Conservation (phyloP, 2,329 filamentous ascomycete species). For the Exophiala phaeomuriformis region DNA sequence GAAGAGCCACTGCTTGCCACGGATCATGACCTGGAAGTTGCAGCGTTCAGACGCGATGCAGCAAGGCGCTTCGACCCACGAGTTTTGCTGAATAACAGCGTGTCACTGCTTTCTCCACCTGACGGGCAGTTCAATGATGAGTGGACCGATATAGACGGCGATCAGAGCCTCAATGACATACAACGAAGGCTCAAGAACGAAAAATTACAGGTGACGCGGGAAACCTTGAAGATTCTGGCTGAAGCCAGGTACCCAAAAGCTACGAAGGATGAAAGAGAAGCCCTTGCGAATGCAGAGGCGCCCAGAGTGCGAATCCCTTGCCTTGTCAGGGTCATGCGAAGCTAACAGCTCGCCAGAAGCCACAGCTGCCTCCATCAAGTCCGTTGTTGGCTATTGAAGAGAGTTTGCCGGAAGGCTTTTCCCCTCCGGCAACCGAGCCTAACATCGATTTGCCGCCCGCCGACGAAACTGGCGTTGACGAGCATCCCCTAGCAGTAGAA, state of each 20-base stretch:
- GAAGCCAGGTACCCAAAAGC: background rate
- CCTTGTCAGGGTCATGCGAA: background rate
- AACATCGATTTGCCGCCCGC: background rate
- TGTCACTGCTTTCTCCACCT: background rate
- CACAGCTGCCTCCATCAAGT: slow-evolving; percentile 1
- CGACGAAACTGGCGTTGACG: slow-evolving; percentile 4
- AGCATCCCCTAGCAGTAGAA: slow-evolving; percentile 4
- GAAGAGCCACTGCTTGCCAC: slow-evolving; percentile 40
- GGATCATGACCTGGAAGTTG: slow-evolving; percentile 42
- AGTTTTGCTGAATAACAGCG: background rate
- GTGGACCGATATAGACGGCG: slow-evolving; percentile 8
- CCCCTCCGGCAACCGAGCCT: slow-evolving; percentile 1
- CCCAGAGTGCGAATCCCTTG: background rate
- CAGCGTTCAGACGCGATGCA: slow-evolving; percentile 31
- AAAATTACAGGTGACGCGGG: slow-evolving; percentile 16
- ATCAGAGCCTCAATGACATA: background rate
- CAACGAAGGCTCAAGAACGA: slow-evolving; percentile 7
- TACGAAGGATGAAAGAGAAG: slow-evolving; percentile 2
- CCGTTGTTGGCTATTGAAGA: slow-evolving; percentile 2
- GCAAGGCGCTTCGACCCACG: background rate
- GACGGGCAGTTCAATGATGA: slow-evolving; percentile 7
- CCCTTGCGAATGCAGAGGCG: background rate
- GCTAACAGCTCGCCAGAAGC: slow-evolving; percentile 3
- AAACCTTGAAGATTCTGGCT: slow-evolving; percentile 10
- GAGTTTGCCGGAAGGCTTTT: background rate